A percentile compares a stretch with the other conserved stretches of the same genome.
Evolutionary conservation across 176 grass and related monocot genomes (phyloP).

Genomic region (Oryza glumipatula): DNA sequence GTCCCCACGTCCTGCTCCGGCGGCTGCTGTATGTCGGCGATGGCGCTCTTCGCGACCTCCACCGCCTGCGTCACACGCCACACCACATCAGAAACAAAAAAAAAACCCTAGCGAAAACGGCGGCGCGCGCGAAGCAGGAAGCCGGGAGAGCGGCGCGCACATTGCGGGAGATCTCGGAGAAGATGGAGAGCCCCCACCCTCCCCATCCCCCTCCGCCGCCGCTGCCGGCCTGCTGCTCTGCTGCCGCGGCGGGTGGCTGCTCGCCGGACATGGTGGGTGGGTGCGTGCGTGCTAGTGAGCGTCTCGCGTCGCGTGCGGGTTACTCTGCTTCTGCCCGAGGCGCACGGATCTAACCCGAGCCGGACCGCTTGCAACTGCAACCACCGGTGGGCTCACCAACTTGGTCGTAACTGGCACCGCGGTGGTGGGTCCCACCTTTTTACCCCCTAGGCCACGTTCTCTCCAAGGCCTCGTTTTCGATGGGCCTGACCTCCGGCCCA

Average conservation of each 20-base stretch:
- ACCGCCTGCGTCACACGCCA: conserved; percentile 64
- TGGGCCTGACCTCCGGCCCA: not conserved
- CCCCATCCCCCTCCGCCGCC: conserved; percentile 86
- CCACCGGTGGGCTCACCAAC: conserved; percentile 37
- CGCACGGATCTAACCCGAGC: conserved; percentile 46
- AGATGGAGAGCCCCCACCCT: conserved; percentile 88
- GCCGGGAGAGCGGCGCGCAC: conserved; percentile 43
- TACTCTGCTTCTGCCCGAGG: conserved; percentile 18
- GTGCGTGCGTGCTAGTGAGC: not conserved
- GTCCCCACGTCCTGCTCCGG: conserved; percentile 41
- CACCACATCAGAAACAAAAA: not conserved
- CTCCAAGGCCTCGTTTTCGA: not conserved
- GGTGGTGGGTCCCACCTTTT: not conserved
- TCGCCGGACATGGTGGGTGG: conserved; percentile 63
- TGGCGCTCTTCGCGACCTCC: conserved; percentile 84
- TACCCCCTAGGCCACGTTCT: too few relatives aligned
- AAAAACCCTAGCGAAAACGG: not conserved
- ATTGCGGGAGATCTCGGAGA: conserved; percentile 91
- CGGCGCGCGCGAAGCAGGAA: not conserved
- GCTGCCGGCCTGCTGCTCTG: conserved; percentile 37
- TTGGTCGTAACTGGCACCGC: not conserved
- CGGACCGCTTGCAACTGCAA: conserved; percentile 28
- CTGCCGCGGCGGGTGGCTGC: not conserved
- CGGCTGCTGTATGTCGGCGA: conserved; percentile 64
- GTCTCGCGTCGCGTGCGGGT: conserved; percentile 34